These are phyloP conservation scores for Akanthomyces dipterigenus DNA, from an alignment of 2,329 filamentous ascomycete genomes.

Conservation along the genomic window DNA sequence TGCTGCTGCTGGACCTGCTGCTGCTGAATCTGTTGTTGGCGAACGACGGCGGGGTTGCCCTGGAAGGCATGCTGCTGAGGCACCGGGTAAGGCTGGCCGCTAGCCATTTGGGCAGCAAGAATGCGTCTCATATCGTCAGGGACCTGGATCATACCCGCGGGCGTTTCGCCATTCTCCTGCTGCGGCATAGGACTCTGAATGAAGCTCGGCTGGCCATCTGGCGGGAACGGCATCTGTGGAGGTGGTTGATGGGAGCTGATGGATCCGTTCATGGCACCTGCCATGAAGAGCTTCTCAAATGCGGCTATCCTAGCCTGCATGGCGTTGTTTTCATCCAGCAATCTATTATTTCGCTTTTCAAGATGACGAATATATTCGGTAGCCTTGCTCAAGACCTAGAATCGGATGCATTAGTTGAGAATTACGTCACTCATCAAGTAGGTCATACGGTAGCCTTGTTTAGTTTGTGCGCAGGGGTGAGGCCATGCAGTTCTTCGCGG, in stretches of 20 bases:
- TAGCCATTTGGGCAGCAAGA: slow-evolving; percentile 48
- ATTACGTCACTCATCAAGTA: not conserved
- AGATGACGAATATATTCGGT: slow-evolving; percentile 94
- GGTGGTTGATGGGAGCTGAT: slow-evolving; percentile 49
- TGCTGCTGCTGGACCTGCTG: slow-evolving; percentile 40
- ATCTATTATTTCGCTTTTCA: slow-evolving; percentile 79
- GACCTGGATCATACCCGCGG: slow-evolving; percentile 57
- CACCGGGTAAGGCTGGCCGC: slow-evolving; percentile 47
- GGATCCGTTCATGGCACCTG: slow-evolving; percentile 60
- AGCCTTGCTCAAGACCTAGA: slow-evolving; percentile 78
- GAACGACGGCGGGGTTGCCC: slow-evolving; percentile 36
- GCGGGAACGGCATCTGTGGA: slow-evolving; percentile 44
- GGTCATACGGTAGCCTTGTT: slow-evolving; percentile 82
- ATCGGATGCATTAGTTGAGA: slow-evolving; percentile 2
- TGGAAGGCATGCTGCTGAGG: slow-evolving; percentile 40
- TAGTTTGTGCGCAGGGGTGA: slow-evolving; percentile 84
- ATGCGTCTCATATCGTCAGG: slow-evolving; percentile 60
- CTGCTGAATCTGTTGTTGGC: slow-evolving; percentile 52
- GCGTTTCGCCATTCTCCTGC: slow-evolving; percentile 33
- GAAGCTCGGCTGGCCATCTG: slow-evolving; percentile 37
- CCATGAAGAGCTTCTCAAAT: slow-evolving; percentile 73
- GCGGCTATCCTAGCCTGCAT: slow-evolving; percentile 73
- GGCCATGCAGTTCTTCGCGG: slow-evolving; percentile 65
- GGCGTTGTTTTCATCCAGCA: slow-evolving; percentile 72
- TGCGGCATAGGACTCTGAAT: slow-evolving; percentile 39